Percentiles rank a stretch among this genome's conserved stretches.
Evolutionary conservation across 345 rosid genomes (phyloP).

Genomic region (Bruguiera sexangula): DNA sequence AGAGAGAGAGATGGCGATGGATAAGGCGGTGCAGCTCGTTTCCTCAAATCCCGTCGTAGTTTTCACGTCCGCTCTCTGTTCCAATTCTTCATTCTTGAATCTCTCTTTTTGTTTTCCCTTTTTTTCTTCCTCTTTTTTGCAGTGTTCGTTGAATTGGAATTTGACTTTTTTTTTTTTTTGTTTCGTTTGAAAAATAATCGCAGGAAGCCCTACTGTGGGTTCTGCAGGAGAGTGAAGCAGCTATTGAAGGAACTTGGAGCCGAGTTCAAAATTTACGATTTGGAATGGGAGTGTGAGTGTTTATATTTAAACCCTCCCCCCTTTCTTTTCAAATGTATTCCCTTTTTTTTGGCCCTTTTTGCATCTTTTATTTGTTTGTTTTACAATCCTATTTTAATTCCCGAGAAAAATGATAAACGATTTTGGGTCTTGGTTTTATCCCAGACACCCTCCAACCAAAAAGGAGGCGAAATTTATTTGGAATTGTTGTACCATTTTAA

Average conservation of each 20-base stretch:
- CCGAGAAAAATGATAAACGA: neutral
- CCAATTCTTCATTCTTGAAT: neutral
- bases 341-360: neutral
- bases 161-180: neutral
- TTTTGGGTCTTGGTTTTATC: no score
- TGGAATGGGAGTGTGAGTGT: conserved; percentile 58
- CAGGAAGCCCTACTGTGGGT: conserved; percentile 75
- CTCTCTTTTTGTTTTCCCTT: neutral
- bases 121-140: neutral
- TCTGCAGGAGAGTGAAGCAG: conserved; percentile 58
- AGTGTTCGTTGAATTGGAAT: neutral
- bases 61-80: conserved; percentile 45
- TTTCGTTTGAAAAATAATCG: neutral
- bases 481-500: no score
- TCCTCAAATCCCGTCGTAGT: conserved; percentile 60
- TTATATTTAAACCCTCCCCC: no score
- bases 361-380: neutral
- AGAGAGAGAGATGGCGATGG: conserved; percentile 40
- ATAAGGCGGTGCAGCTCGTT: conserved; percentile 59
- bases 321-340: neutral
- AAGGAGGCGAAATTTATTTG: no score
- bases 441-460: no score
- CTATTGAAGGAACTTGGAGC: conserved; percentile 55
- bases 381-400: neutral
- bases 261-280: conserved; percentile 47